Percentiles rank a stretch among this genome's conserved stretches.
Conservation (phyloP, 306 rosid species). For the Albizia julibrissin region DNA sequence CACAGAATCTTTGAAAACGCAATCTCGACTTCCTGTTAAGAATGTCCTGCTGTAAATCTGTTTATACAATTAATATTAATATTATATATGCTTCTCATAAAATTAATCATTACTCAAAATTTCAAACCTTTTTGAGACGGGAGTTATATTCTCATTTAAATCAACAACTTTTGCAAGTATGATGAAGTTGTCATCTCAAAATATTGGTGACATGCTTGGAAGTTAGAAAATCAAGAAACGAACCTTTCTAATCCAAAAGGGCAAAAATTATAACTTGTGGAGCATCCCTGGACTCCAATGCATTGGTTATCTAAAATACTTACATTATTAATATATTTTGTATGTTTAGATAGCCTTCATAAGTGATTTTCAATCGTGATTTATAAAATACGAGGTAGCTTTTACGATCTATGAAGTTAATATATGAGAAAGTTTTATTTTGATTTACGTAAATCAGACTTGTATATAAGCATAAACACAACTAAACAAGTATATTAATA, state of each 20-base stretch:
- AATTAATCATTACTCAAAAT: neutral
- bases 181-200: neutral
- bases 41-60: neutral
- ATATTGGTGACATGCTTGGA: neutral
- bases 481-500: too few species aligned
- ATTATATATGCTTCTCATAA: neutral
- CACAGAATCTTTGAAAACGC: constrained; percentile 87
- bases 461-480: too few species aligned
- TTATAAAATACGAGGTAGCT: too few species aligned
- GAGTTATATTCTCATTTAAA: neutral
- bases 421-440: too few species aligned
- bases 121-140: neutral
- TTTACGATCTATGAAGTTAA: too few species aligned
- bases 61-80: neutral
- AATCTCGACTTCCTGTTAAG: constrained; percentile 40
- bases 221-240: neutral
- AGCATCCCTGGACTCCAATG: neutral
- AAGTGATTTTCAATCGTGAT: too few species aligned
- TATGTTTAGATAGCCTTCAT: too few species aligned
- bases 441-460: too few species aligned
- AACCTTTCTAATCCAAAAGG: neutral
- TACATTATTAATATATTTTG: neutral
- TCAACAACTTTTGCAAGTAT: neutral
- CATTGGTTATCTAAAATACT: neutral
- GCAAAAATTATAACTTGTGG: neutral